Evolutionary conservation across 495 filamentous ascomycete species (phyloP).

Genomic region (Copromyces sp.): DNA sequence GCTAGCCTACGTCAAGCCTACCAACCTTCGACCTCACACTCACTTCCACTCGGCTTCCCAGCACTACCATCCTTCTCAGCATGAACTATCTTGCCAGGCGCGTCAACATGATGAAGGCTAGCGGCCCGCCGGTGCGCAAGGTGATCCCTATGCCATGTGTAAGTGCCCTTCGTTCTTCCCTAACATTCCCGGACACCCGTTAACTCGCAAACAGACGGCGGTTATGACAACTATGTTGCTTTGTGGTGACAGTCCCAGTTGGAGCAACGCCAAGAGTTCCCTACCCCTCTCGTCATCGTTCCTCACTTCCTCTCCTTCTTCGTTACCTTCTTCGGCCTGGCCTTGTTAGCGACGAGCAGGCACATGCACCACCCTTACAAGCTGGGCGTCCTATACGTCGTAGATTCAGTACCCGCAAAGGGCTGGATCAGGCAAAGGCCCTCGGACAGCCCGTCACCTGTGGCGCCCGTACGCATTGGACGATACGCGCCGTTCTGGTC

Average conservation of each 20-base stretch:
- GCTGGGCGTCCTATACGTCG: background rate
- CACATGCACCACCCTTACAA: background rate
- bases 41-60: conserved; percentile 87
- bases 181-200: background rate
- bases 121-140: conserved; percentile 24
- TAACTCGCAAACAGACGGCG: conserved; percentile 18
- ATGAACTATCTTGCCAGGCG: conserved; percentile 82
- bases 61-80: conserved; percentile 87
- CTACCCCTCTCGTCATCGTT: background rate
- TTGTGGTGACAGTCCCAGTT: conserved; percentile 23
- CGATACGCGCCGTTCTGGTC: background rate
- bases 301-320: background rate
- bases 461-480: background rate
- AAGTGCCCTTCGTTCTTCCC: conserved; percentile 1
- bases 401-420: background rate
- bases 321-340: background rate
- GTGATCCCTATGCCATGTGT: conserved; percentile 27
- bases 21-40: too few species aligned
- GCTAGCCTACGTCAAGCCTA: too few species aligned
- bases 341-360: background rate
- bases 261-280: too few species aligned
- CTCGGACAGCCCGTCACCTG: background rate
- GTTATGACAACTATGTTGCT: conserved; percentile 25
- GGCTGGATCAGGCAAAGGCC: background rate
- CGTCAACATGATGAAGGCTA: conserved; percentile 59